Percentiles rank a stretch among this genome's conserved stretches.
phyloP scores from a whole-genome alignment of 2,329 filamentous ascomycete genomes.

The Ophiostoma tasmaniense region DNA sequence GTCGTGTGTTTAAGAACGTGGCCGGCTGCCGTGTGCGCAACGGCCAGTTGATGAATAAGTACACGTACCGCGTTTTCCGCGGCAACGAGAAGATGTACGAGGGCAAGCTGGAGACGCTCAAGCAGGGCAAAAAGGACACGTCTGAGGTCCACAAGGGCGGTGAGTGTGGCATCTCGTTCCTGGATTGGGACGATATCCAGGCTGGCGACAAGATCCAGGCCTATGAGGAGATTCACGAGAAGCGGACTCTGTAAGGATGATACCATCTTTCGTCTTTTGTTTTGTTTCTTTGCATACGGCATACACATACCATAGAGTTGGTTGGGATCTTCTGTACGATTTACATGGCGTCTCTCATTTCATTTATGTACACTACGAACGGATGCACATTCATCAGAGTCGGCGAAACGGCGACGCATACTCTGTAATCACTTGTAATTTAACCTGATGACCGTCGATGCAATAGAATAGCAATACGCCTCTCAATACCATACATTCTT shows the following conservation, averaged over 20 bases:
- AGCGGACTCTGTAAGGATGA: constrained; percentile 44
- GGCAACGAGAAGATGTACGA: constrained; percentile 65
- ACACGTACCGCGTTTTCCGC: constrained; percentile 64
- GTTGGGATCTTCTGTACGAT: not conserved
- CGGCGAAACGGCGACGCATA: not conserved
- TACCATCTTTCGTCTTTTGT: not conserved
- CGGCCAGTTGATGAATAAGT: constrained; percentile 57
- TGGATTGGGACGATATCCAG: constrained; percentile 67
- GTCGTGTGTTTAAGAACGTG: constrained; percentile 61
- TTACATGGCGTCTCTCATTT: not conserved
- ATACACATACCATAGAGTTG: not conserved
- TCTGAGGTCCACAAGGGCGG: constrained; percentile 80
- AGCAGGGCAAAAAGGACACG: constrained; percentile 88
- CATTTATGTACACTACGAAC: not conserved
- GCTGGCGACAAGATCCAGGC: constrained; percentile 80
- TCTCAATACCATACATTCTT: not conserved
- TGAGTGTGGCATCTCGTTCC: constrained; percentile 89
- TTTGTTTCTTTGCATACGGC: not conserved
- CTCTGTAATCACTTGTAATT: not conserved
- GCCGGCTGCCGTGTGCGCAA: constrained; percentile 85
- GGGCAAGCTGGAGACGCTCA: constrained; percentile 78
- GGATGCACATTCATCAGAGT: not conserved
- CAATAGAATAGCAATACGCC: not conserved
- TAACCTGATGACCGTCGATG: not conserved
- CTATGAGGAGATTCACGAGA: constrained; percentile 71